Percentiles rank a stretch among this genome's conserved stretches.
These are phyloP conservation scores for Aspergillus oerlinghausenensis DNA, from an alignment of 2,329 filamentous ascomycete genomes.

Conservation along the genomic window DNA sequence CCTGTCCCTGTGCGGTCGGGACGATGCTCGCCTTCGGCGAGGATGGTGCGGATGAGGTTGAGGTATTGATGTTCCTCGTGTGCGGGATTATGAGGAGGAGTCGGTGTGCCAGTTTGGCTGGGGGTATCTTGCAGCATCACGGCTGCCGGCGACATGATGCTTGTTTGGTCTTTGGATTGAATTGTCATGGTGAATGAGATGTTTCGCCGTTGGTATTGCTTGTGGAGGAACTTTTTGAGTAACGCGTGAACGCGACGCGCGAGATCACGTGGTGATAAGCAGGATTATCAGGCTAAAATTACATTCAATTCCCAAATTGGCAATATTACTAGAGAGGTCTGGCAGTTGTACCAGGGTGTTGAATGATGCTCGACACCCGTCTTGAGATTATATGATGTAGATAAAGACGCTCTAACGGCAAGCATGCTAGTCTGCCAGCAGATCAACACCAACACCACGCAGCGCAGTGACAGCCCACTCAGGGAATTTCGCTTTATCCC, in stretches of 20 bases:
- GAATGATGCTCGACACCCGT: neutral
- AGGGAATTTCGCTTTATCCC: conserved; percentile 64
- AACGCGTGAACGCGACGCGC: conserved; percentile 25
- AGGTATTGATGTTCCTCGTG: conserved; percentile 96
- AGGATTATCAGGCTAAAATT: neutral
- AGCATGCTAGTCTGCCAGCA: conserved; percentile 42
- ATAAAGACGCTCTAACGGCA: neutral
- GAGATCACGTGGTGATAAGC: conserved; percentile 19
- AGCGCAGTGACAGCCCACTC: conserved; percentile 80
- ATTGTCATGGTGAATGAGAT: neutral
- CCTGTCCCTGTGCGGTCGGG: conserved; percentile 93
- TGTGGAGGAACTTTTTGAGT: neutral
- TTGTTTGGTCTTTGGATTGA: neutral
- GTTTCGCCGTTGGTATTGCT: neutral
- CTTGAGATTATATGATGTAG: neutral
- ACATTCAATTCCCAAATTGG: neutral
- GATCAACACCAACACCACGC: conserved; percentile 71
- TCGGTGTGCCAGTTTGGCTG: conserved; percentile 1
- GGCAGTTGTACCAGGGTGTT: neutral
- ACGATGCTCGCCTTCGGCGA: conserved; percentile 77
- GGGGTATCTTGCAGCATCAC: neutral
- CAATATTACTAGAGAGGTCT: neutral
- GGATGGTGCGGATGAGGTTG: conserved; percentile 78
- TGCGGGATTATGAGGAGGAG: conserved; percentile 24
- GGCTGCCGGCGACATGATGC: neutral